Base-by-base conservation (phyloP, 1,284 basidiomycete species). In the Prillingera fragicola region DNA sequence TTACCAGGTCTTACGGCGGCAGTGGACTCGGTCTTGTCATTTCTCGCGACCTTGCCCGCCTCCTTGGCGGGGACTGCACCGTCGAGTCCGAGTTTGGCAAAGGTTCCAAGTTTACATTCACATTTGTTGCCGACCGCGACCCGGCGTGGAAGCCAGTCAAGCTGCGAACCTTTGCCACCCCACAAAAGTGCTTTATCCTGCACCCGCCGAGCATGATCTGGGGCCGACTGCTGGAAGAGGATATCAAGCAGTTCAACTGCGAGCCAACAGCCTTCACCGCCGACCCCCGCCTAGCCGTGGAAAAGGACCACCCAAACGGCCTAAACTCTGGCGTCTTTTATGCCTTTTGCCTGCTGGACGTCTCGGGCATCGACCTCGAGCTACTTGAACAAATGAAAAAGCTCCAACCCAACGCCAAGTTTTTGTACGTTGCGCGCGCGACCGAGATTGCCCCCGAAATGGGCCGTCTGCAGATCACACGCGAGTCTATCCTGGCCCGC, bases 1-100 rank as follows among this genome's bases (percentile, higher is more conserved):
- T 68, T 28, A 65, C 69, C 1, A 39, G 70, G 5, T 62, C 56
- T 18, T 69, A 59, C 42, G 70, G 70, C 9, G 63, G 65, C 7
- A 57, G 52, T 33, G 58, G 58, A n/a, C 54, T 69, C 8, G 70
- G 70, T 5, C 49, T 72, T 14, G 60, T 63, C 45, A 72, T 72
- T 43, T 67, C 65, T 0, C 56, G 58, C 3, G 56, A 62, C 32
- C 55, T 72, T 2, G 62, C 68, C 1, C 49, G 55, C 3, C 44
- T 70, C 4, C 52, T 72, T 3, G 69, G 66, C 7, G 70, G 70
- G 8, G 60, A 67, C 38, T 65, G 67, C 23, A 57, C 52, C 18
- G 66, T 63, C 32, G 48, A 53, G n/a, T 66, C 63, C 13, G 62
- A 60, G 23, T 57, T 60, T 32, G 72, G 68, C 31, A 59, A 62